Base-by-base conservation (phyloP, 192 early-diverging fungal species). In the Rhizophagus prolifer region DNA sequence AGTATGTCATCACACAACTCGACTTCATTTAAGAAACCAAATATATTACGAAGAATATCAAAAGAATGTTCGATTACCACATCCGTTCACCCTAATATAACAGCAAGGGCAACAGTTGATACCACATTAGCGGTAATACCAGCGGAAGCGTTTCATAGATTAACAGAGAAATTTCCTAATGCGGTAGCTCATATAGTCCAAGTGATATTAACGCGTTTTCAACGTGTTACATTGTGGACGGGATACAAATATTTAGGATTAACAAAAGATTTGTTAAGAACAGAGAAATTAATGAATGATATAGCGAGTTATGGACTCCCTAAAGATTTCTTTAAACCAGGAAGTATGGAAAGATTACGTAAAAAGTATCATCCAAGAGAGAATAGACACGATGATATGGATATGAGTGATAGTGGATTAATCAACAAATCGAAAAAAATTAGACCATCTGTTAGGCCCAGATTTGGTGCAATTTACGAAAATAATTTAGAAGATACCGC, bases 81-180 rank as follows among this genome's bases (percentile, higher is more conserved):
- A 58, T 68, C 64, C 58, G 75, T 76, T 50, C 90, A 93, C 47
- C 90, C 94, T 16, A 90, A 94, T 36, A 92, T 98, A 34, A 82
- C 96, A 66, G 92, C 94, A 4, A 87, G 94, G 16, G 96, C 97
- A 6, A 90, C 91, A 8, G 88, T 89, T 7, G 94, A 96, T 81
- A 94, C 94, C 1, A 99, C 97, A 0, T 85, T 99, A 41, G 94
- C 94, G 25, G 92, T 98, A 54, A 95, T 99, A 61, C 97, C 97
- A 7, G 96, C 92, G 13, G 90, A 93, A 75, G 96, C 96, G 1
- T 99, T 99, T 79, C 90, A 91, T 75, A 88, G 93, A 62, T 82
- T 98, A 66, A 94, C 92, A 13, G 90, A 91, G 78, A 94, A 96
- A 77, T 96, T 95, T 82, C 96, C 97, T 25, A 91, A 92, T 65